Conservation (phyloP, 306 rosid species). For the Biancaea sappan region DNA sequence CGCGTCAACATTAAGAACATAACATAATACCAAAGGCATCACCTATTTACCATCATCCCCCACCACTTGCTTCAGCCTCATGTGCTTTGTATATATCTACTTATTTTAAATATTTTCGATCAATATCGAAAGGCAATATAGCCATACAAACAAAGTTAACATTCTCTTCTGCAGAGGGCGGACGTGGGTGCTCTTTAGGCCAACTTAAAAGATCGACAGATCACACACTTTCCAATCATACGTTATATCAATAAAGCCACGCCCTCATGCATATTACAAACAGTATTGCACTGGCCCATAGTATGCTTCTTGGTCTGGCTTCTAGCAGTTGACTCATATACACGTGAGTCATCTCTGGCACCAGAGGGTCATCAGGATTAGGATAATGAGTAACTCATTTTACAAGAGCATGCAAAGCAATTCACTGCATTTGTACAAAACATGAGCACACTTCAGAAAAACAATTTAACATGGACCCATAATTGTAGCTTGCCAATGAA, state of each 20-base stretch:
- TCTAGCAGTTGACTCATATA: slow-evolving; percentile 78
- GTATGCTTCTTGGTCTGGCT: slow-evolving; percentile 89
- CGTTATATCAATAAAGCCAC: slow-evolving; percentile 2
- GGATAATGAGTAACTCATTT: too few relatives aligned
- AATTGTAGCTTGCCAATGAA: slow-evolving; percentile 70
- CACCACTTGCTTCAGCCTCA: too few relatives aligned
- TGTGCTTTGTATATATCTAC: too few relatives aligned
- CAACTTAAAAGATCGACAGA: slow-evolving; percentile 32
- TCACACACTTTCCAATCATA: neutral
- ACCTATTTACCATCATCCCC: too few relatives aligned
- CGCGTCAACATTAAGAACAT: too few relatives aligned
- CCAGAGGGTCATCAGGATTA: slow-evolving; percentile 75
- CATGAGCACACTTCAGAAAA: neutral
- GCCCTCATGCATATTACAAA: slow-evolving; percentile 27
- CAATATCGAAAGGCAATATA: slow-evolving; percentile 14
- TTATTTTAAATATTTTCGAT: too few relatives aligned
- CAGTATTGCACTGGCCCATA: slow-evolving; percentile 55
- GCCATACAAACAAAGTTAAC: slow-evolving; percentile 36
- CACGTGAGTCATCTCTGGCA: slow-evolving; percentile 83
- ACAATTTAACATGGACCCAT: too few relatives aligned
- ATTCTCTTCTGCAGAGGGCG: slow-evolving; percentile 41
- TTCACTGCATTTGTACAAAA: neutral
- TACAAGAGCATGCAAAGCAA: neutral
- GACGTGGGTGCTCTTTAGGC: slow-evolving; percentile 30
- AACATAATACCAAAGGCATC: too few relatives aligned